Evolutionary conservation across 257 asterid species (phyloP).

Genomic region (Jacaranda mimosifolia): DNA sequence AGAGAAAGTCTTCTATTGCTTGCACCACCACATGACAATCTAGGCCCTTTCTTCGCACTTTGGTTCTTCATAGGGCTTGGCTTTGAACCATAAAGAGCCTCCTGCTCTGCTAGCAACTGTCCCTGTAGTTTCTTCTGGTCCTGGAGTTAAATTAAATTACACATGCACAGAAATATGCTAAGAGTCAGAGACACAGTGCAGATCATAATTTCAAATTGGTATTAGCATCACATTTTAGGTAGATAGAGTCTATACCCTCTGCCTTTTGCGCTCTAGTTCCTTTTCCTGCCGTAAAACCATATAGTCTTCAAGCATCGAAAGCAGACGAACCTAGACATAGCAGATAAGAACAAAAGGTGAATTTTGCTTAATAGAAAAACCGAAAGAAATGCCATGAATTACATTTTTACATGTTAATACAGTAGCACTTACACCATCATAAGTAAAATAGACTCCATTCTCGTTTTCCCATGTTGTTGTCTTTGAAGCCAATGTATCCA

Average conservation of each 20-base stretch:
- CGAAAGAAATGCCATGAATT: slow-evolving; percentile 7
- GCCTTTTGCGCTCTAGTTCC: slow-evolving; percentile 87
- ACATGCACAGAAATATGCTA: not conserved
- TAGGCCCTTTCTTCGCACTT: slow-evolving; percentile 59
- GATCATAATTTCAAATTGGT: not conserved
- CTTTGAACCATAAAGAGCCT: slow-evolving; percentile 67
- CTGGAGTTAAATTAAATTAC: slow-evolving; percentile 49
- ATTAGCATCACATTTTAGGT: slow-evolving; percentile 20
- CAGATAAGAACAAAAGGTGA: slow-evolving; percentile 26
- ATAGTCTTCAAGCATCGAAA: slow-evolving; percentile 89
- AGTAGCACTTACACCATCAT: slow-evolving; percentile 80
- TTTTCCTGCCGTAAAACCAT: slow-evolving; percentile 78
- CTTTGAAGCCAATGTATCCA: slow-evolving; percentile 85
- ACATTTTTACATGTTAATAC: not conserved
- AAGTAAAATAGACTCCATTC: slow-evolving; percentile 76
- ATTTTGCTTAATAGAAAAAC: not conserved
- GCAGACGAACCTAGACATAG: slow-evolving; percentile 69
- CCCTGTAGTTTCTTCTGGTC: slow-evolving; percentile 83
- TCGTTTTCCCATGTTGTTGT: slow-evolving; percentile 88
- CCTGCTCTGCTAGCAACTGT: slow-evolving; percentile 63
- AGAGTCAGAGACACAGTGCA: slow-evolving; percentile 22
- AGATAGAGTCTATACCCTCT: slow-evolving; percentile 62
- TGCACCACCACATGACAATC: slow-evolving; percentile 64
- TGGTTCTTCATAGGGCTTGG: slow-evolving; percentile 75
- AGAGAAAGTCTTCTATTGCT: slow-evolving; percentile 64